A percentile compares a stretch with the other conserved stretches of the same genome.
These are phyloP conservation scores for Clavispora fructus DNA, from an alignment of 805 yeast species.

Conservation along the genomic window DNA sequence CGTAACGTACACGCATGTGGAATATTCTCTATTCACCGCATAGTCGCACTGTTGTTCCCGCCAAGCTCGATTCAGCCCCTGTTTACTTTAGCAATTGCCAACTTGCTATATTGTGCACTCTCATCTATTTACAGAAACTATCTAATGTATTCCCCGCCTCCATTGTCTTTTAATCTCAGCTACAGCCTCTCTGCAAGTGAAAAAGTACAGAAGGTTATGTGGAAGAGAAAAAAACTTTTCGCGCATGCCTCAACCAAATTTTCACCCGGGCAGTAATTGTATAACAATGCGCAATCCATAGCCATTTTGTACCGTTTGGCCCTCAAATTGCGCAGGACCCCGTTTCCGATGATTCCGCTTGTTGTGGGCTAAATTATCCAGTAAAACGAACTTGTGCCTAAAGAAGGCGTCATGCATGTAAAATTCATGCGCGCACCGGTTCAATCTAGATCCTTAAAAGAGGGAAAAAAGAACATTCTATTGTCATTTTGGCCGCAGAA, in stretches of 20 bases:
- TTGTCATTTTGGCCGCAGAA: background rate
- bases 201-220: background rate
- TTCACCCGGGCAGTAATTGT: too few relatives aligned
- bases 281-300: too few relatives aligned
- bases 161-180: background rate
- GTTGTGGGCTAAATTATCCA: too few relatives aligned
- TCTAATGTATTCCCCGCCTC: background rate
- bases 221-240: background rate
- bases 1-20: background rate
- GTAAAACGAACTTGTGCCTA: background rate
- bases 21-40: background rate
- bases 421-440: background rate
- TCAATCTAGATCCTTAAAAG: background rate
- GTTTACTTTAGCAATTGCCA: too few relatives aligned
- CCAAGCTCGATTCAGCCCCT: too few relatives aligned
- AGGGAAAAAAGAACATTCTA: background rate
- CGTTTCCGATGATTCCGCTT: too few relatives aligned
- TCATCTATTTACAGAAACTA: too few relatives aligned
- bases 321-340: too few relatives aligned
- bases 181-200: background rate
- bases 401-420: background rate
- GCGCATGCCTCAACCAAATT: background rate
- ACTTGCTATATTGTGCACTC: too few relatives aligned
- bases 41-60: background rate
- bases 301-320: too few relatives aligned